A percentile compares a stretch with the other conserved stretches of the same genome.
Conservation (phyloP, 805 yeast species). For the Limtongia smithiae region DNA sequence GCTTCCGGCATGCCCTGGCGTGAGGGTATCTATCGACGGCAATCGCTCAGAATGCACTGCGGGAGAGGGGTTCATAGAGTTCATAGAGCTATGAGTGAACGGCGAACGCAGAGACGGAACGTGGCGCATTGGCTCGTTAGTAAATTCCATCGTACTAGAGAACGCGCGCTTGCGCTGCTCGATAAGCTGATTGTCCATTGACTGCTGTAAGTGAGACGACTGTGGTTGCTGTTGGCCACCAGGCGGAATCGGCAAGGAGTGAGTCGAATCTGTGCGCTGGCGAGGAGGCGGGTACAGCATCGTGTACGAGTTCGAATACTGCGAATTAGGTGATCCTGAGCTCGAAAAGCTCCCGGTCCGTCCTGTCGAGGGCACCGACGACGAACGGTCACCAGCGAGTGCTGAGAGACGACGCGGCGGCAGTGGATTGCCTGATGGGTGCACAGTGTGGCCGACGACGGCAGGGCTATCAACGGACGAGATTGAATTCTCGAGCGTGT, state of each 20-base stretch:
- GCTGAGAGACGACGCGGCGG: constrained; percentile 9
- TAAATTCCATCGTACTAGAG: constrained; percentile 21
- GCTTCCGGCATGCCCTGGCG: constrained; percentile 1
- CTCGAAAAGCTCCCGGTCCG: constrained; percentile 13
- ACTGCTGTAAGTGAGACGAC: not conserved
- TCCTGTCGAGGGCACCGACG: constrained; percentile 5
- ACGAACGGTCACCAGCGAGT: not conserved
- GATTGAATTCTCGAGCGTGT: constrained; percentile 27
- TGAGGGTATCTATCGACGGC: constrained; percentile 9
- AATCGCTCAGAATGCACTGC: constrained; percentile 6
- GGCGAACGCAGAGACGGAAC: constrained; percentile 10
- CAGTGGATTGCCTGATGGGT: not conserved
- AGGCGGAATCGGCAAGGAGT: constrained; percentile 8
- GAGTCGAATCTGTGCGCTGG: constrained; percentile 16
- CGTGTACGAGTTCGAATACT: constrained; percentile 6
- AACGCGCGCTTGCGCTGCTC: constrained; percentile 28
- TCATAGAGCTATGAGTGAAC: not conserved
- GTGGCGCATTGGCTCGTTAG: constrained; percentile 7
- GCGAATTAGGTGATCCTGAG: constrained; percentile 23
- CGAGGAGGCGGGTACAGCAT: constrained; percentile 11
- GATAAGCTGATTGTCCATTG: constrained; percentile 1
- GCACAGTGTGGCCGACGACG: not conserved
- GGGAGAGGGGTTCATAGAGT: not conserved
- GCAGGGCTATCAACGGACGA: constrained; percentile 11
- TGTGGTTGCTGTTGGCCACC: constrained; percentile 2